Evolutionary conservation across 75 land plant species (phyloP).

Genomic region (Pinus tabuliformis): DNA sequence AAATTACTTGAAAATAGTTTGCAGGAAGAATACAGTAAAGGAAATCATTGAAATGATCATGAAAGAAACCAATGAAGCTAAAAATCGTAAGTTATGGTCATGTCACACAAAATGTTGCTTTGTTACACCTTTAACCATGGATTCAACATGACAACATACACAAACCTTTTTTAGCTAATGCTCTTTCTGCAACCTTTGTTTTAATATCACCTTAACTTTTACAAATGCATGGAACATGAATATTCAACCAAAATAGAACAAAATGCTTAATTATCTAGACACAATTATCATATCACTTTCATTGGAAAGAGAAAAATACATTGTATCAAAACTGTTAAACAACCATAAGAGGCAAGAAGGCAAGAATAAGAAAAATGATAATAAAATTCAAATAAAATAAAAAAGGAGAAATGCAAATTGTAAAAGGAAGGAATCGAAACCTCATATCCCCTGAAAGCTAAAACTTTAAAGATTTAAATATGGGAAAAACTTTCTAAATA

Average conservation of each 20-base stretch:
- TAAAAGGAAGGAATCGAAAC: too few species aligned
- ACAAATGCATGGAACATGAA: too few species aligned
- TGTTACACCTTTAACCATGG: not conserved
- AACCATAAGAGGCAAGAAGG: too few species aligned
- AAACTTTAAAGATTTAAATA: too few species aligned
- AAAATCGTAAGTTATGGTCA: not conserved
- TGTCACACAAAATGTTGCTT: not conserved
- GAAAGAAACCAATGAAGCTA: not conserved
- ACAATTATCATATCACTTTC: not conserved
- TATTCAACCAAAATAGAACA: not conserved
- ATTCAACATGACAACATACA: not conserved
- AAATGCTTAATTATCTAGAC: not conserved
- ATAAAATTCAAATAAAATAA: too few species aligned
- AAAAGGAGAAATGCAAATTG: too few species aligned
- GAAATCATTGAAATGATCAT: not conserved
- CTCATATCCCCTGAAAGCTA: too few species aligned
- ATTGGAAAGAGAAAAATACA: not conserved
- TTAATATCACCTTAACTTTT: not conserved
- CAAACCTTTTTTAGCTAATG: not conserved
- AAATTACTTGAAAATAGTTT: not conserved
- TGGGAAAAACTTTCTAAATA: too few species aligned
- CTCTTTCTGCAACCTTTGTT: not conserved
- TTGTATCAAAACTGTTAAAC: too few species aligned
- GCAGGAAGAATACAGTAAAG: not conserved
- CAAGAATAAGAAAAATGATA: too few species aligned